Evolutionary conservation across 23 red algal genomes (phyloP).

Genomic region (Gracilariopsis chorda): DNA sequence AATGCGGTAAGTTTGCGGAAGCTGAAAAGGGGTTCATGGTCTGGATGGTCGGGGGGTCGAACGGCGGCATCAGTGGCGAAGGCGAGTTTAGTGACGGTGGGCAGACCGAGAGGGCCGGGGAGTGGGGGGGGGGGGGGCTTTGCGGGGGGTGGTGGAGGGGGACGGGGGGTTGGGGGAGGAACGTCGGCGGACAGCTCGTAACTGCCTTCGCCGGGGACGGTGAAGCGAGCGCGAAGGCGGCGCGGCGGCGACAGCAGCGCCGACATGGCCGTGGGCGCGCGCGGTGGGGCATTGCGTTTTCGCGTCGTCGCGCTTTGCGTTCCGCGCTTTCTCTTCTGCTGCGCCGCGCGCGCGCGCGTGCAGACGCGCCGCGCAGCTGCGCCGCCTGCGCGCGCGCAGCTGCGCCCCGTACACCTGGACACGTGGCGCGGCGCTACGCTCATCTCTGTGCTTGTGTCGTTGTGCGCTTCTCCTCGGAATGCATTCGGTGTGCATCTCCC

Average conservation of each 20-base stretch:
- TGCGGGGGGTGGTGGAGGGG: constrained; percentile 11
- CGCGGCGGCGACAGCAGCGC: constrained; percentile 70
- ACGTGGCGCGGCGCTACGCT: background rate
- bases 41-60: constrained; percentile 9
- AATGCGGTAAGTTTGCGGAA: constrained; percentile 59
- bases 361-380: background rate
- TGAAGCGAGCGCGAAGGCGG: constrained; percentile 71
- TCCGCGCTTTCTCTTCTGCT: background rate
- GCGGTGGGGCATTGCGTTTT: background rate
- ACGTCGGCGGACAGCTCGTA: constrained; percentile 67
- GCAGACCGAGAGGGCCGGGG: constrained; percentile 38
- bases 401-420: background rate
- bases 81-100: constrained; percentile 59
- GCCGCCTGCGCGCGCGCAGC: constrained; percentile 10
- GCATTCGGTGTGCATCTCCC: too few relatives aligned
- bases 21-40: constrained; percentile 27
- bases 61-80: constrained; percentile 54
- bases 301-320: background rate
- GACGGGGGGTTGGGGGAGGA: constrained; percentile 16
- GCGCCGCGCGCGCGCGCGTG: background rate
- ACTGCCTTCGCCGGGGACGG: constrained; percentile 72
- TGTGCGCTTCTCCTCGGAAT: too few relatives aligned
- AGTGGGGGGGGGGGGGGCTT: constrained; percentile 5
- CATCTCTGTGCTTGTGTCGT: too few relatives aligned
- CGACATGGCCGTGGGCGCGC: constrained; percentile 24